Evolutionary conservation across 306 rosid genomes (phyloP).

Genomic region (Acacia acuminata): DNA sequence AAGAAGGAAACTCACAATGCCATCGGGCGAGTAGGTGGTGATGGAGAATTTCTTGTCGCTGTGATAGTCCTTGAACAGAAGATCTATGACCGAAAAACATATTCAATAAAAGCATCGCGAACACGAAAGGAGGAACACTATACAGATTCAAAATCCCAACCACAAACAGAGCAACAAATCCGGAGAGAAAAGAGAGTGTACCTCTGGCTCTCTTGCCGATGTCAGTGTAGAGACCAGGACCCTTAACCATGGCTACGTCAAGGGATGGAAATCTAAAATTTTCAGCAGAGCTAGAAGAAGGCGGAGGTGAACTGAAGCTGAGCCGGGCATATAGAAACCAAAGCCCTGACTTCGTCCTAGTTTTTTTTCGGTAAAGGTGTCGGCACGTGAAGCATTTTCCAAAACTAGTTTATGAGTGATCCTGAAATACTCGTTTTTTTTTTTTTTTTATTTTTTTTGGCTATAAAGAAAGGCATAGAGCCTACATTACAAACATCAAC

Average conservation of each 20-base stretch:
- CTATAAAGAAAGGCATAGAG: no score
- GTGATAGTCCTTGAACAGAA: conserved; percentile 84
- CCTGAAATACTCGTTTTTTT: no score
- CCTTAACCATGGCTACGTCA: conserved; percentile 63
- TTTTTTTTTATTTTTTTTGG: no score
- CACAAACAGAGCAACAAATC: neutral
- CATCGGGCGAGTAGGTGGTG: conserved; percentile 89
- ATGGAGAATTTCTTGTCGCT: conserved; percentile 89
- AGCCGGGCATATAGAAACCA: neutral
- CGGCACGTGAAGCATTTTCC: no score
- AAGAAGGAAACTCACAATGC: conserved; percentile 60
- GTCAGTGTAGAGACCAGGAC: conserved; percentile 95
- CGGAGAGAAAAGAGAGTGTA: conserved; percentile 17
- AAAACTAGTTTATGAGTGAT: no score
- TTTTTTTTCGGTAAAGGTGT: no score
- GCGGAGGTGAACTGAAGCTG: neutral
- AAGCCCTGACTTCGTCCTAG: conserved; percentile 45
- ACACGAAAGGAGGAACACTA: neutral
- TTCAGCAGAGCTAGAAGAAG: neutral
- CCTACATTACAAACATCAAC: no score
- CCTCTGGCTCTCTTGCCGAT: conserved; percentile 93
- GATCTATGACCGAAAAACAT: conserved; percentile 35
- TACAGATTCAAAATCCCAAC: neutral
- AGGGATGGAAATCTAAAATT: conserved; percentile 32
- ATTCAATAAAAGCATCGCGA: neutral